These are phyloP conservation scores for Ophiostoma sp. DNA, from an alignment of 2,329 filamentous ascomycete species.

Conservation along the genomic window DNA sequence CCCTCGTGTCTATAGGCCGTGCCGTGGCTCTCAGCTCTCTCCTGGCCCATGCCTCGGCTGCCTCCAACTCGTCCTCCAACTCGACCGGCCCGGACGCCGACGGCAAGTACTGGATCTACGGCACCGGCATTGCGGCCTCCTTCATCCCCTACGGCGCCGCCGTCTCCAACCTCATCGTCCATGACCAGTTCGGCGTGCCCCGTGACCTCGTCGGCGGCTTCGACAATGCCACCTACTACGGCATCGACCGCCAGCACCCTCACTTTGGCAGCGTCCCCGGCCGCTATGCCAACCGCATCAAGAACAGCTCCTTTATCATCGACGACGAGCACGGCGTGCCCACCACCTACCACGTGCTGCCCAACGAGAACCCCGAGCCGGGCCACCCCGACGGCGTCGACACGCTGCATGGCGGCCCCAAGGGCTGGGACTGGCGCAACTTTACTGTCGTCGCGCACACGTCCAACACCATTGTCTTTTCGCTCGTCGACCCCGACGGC, in stretches of 20 bases:
- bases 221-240: slow-evolving; percentile 70
- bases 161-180: slow-evolving; percentile 64
- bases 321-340: slow-evolving; percentile 42
- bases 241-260: slow-evolving; percentile 57
- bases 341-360: slow-evolving; percentile 49
- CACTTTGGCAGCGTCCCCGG: slow-evolving; percentile 70
- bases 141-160: slow-evolving; percentile 73
- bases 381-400: slow-evolving; percentile 50
- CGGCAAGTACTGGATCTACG: slow-evolving; percentile 67
- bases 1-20: background rate
- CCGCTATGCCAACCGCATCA: slow-evolving; percentile 75
- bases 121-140: slow-evolving; percentile 58
- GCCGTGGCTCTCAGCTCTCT: background rate
- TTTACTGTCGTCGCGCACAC: slow-evolving; percentile 69
- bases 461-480: slow-evolving; percentile 65
- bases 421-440: slow-evolving; percentile 73
- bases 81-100: slow-evolving; percentile 45
- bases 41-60: background rate
- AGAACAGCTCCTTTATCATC: slow-evolving; percentile 66
- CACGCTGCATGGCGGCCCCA: slow-evolving; percentile 63
- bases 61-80: background rate
- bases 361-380: slow-evolving; percentile 58
- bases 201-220: slow-evolving; percentile 69
- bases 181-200: slow-evolving; percentile 61
- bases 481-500: slow-evolving; percentile 65